phyloP scores from a whole-genome alignment of 305 asterid genomes.

The Lippia alba region DNA sequence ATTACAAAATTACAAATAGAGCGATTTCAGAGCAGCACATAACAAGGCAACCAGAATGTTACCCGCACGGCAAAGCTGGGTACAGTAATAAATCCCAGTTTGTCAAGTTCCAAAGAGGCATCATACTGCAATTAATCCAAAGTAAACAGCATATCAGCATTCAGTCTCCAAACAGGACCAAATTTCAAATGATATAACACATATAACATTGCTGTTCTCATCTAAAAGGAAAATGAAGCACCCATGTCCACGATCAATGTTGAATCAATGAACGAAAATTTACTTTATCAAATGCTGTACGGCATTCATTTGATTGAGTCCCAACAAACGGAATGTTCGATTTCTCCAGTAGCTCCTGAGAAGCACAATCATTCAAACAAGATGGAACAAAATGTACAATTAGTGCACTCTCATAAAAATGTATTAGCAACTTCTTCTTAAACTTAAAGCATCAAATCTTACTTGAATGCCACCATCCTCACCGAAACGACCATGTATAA shows the following conservation, averaged over 20 bases:
- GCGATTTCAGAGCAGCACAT: not conserved
- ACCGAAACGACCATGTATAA: conserved; percentile 93
- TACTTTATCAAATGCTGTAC: conserved; percentile 87
- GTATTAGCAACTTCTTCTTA: conserved; percentile 9
- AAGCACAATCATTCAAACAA: conserved; percentile 18
- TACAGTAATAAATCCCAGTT: conserved; percentile 73
- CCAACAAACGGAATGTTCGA: conserved; percentile 78
- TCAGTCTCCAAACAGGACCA: not conserved
- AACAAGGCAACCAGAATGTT: conserved; percentile 27
- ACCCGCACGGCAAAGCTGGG: conserved; percentile 75
- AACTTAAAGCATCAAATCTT: conserved; percentile 24
- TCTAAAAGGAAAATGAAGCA: conserved; percentile 15
- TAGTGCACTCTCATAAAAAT: conserved; percentile 9
- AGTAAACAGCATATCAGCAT: conserved; percentile 32
- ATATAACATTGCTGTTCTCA: not conserved
- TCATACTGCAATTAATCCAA: conserved; percentile 57
- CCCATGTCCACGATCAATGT: conserved; percentile 17
- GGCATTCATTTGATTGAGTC: conserved; percentile 70
- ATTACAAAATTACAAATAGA: not conserved
- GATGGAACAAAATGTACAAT: conserved; percentile 6
- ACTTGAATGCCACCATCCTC: conserved; percentile 98
- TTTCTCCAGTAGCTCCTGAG: conserved; percentile 76
- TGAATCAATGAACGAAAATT: conserved; percentile 23
- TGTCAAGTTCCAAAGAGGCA: conserved; percentile 85
- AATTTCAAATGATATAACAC: conserved; percentile 14